phyloP scores from a whole-genome alignment of 257 asterid species.

The Hygrophila difformis region DNA sequence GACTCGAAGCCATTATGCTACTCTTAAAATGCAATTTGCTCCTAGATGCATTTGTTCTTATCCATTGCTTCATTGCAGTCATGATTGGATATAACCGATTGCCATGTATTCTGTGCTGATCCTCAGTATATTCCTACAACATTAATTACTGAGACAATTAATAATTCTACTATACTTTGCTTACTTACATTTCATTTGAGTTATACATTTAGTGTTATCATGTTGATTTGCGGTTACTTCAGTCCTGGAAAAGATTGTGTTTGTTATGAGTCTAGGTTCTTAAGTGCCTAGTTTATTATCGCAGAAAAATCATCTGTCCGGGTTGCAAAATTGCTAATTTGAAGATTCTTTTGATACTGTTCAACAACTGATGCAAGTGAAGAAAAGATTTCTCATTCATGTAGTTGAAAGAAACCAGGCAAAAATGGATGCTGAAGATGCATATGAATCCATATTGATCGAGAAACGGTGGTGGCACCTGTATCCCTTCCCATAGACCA shows the following conservation, averaged over 20 bases:
- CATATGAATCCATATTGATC: constrained; percentile 83
- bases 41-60: background rate
- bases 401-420: constrained; percentile 83
- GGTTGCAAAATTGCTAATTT: constrained; percentile 63
- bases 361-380: constrained; percentile 92
- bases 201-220: constrained; percentile 3
- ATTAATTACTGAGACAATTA: too few relatives aligned
- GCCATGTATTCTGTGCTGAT: too few relatives aligned
- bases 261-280: too few relatives aligned
- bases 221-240: too few relatives aligned
- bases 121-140: too few relatives aligned
- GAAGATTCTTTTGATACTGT: constrained; percentile 92
- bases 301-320: constrained; percentile 96
- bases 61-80: too few relatives aligned
- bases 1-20: background rate
- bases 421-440: constrained; percentile 77
- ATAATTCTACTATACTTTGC: too few relatives aligned
- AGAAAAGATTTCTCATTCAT: constrained; percentile 74
- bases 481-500: constrained; percentile 30
- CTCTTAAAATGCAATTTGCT: background rate
- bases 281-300: constrained; percentile 15
- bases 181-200: background rate
- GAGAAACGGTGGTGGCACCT: constrained; percentile 77
- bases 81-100: background rate
- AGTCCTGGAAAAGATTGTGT: too few relatives aligned